Evolutionary conservation across 148 eudicot genomes (phyloP).

Genomic region (Rhododendron griersonianum): DNA sequence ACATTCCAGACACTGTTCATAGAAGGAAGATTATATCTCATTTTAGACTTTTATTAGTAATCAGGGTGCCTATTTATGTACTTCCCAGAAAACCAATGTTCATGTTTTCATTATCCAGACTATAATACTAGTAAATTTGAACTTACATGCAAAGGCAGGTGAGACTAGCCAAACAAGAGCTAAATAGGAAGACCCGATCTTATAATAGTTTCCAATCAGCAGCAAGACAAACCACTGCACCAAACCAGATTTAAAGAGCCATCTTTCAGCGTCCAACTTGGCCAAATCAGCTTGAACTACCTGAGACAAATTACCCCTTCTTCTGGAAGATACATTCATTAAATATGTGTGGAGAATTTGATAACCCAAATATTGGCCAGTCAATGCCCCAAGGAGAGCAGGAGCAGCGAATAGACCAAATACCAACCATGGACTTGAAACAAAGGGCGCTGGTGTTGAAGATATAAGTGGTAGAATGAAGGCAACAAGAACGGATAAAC

Average conservation of each 20-base stretch:
- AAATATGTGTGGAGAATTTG: conserved; percentile 50
- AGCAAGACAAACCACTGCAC: conserved; percentile 76
- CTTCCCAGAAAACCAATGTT: not conserved
- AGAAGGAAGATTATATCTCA: not conserved
- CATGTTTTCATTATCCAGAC: not conserved
- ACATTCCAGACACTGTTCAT: not conserved
- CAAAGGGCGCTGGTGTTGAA: conserved; percentile 58
- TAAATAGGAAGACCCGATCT: conserved; percentile 71
- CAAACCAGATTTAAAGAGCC: conserved; percentile 82
- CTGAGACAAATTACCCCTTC: conserved; percentile 30
- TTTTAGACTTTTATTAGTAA: not conserved
- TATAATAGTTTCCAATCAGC: conserved; percentile 55
- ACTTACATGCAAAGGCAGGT: conserved; percentile 97
- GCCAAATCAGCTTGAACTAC: conserved; percentile 45
- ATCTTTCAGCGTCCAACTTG: conserved; percentile 91
- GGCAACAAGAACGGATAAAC: conserved; percentile 59
- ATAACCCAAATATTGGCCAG: conserved; percentile 84
- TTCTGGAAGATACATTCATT: conserved; percentile 27
- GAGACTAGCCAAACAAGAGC: conserved; percentile 80
- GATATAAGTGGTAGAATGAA: conserved; percentile 58
- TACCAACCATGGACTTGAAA: conserved; percentile 72
- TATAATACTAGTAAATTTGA: not conserved
- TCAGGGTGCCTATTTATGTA: not conserved
- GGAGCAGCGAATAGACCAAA: conserved; percentile 83
- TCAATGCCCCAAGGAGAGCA: conserved; percentile 86